phyloP scores from a whole-genome alignment of 2,329 filamentous ascomycete species.

The Alternaria sp. region DNA sequence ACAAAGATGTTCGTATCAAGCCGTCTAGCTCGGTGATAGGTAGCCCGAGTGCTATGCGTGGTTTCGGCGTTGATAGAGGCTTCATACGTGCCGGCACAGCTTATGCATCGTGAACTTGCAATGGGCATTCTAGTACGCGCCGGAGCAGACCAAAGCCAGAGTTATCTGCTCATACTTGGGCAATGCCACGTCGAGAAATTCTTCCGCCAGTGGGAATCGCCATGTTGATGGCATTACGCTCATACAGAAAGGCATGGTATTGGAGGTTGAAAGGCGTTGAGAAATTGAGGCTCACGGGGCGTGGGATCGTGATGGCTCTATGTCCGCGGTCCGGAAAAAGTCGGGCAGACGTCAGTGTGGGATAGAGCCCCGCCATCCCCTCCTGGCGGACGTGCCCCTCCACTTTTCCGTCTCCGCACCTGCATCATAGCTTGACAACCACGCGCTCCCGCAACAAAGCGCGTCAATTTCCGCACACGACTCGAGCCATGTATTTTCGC shows the following conservation, averaged over 20 bases:
- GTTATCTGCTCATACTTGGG: not conserved
- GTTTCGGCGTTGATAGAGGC: not conserved
- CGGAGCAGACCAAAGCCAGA: not conserved
- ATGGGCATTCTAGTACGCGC: not conserved
- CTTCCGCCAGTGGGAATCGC: not conserved
- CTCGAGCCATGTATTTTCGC: not conserved
- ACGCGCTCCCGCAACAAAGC: slow-evolving; percentile 38
- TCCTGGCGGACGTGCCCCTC: slow-evolving; percentile 25
- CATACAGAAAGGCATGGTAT: not conserved
- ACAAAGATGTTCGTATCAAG: not conserved
- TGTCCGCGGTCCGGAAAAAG: slow-evolving; percentile 42
- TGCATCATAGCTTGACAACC: slow-evolving; percentile 26
- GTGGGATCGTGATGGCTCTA: slow-evolving; percentile 8
- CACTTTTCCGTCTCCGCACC: slow-evolving; percentile 28
- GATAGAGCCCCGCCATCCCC: slow-evolving; percentile 21
- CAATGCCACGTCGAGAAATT: slow-evolving; percentile 5
- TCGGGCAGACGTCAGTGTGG: slow-evolving; percentile 26
- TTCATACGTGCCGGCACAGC: not conserved
- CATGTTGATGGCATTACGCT: not conserved
- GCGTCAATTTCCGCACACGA: slow-evolving; percentile 17
- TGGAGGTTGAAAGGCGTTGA: not conserved
- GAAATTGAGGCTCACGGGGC: not conserved
- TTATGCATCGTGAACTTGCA: not conserved
- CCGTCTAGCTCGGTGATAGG: slow-evolving; percentile 18
- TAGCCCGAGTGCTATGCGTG: slow-evolving; percentile 12